Base-by-base conservation (phyloP, 192 early-diverging fungal species). In the Podila minutissima region DNA sequence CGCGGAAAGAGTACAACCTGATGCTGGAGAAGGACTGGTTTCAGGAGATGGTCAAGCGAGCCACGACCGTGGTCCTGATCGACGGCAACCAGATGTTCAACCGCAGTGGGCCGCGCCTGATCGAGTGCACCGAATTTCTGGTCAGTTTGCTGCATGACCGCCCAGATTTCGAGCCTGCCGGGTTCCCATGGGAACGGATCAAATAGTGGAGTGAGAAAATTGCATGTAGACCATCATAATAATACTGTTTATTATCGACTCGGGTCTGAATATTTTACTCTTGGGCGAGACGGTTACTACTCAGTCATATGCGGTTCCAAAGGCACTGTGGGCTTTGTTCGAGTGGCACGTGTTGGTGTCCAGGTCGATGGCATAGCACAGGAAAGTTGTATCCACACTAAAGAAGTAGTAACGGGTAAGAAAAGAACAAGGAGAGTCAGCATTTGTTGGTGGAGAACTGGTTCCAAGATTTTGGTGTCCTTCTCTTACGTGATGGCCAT, bases 291-390 rank as follows among this genome's bases (percentile, higher is more conserved):
- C 15, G 15, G 15, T 2, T 46, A 46, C 41, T 46, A 46, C 2
- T 46, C 41, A 46, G 1, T 46, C 41, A 46, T 46, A 46, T 46
- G 41, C 41, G 41, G 41, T 46, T 46, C 77, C 81, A 67, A 90
- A 90, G n/a, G 84, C 88, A 35, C 74, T 73, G 59, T 91, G 90
- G 31, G 86, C 90, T 38, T 71, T 72, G 46, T 87, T 81, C 24
- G 71, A 82, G 72, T 88, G 83, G 19, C 85, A 85, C 3, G 69
- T 87, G 58, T 88, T 90, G 3, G 79, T 83, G 71, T 95, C 93
- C 13, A 95, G 71, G 78, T 95, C 94, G 57, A 95, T 85, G 20
- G 93, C 86, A 75, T 93, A 95, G 69, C 93, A 93, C 19, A 95
- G 73, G 73, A 94, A 94, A 3, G 88, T 89, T 1, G 94, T 89